phyloP scores from a whole-genome alignment of 495 filamentous ascomycete species.

The Pyronema omphalodes region DNA sequence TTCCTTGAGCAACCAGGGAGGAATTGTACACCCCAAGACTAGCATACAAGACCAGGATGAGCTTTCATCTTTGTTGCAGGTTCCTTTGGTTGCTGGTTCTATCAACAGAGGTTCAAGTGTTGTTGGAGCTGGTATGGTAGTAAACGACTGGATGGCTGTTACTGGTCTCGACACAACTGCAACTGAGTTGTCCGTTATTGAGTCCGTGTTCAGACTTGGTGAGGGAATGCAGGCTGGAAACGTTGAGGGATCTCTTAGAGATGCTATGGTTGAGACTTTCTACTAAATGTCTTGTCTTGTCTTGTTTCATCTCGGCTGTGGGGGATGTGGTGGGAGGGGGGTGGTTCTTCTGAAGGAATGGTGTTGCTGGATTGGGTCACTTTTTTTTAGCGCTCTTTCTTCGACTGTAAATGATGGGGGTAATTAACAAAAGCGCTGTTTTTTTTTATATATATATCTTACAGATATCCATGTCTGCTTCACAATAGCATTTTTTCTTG shows the following conservation, averaged over 20 bases:
- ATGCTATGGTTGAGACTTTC: constrained; percentile 95
- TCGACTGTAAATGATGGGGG: no score
- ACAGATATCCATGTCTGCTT: no score
- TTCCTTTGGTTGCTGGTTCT: constrained; percentile 82
- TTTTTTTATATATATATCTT: no score
- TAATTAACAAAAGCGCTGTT: no score
- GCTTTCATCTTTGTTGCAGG: constrained; percentile 79
- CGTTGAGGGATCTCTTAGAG: constrained; percentile 71
- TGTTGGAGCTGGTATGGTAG: constrained; percentile 96
- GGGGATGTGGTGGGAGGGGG: no score
- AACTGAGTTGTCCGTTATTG: constrained; percentile 86
- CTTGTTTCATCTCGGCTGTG: neutral
- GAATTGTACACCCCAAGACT: constrained; percentile 93
- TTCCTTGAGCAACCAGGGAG: constrained; percentile 87
- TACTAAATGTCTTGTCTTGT: constrained; percentile 43
- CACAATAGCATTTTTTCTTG: no score
- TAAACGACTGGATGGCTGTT: constrained; percentile 98
- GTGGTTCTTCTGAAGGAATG: neutral
- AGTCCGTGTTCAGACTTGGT: constrained; percentile 83
- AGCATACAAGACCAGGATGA: constrained; percentile 95
- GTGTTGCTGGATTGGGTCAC: neutral
- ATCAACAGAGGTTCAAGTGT: constrained; percentile 84
- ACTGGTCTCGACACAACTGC: constrained; percentile 81
- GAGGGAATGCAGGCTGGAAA: constrained; percentile 61
- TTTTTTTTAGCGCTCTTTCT: neutral